Evolutionary conservation across 169 alveolate genomes (phyloP).

Genomic region (Plasmodium sp.): DNA sequence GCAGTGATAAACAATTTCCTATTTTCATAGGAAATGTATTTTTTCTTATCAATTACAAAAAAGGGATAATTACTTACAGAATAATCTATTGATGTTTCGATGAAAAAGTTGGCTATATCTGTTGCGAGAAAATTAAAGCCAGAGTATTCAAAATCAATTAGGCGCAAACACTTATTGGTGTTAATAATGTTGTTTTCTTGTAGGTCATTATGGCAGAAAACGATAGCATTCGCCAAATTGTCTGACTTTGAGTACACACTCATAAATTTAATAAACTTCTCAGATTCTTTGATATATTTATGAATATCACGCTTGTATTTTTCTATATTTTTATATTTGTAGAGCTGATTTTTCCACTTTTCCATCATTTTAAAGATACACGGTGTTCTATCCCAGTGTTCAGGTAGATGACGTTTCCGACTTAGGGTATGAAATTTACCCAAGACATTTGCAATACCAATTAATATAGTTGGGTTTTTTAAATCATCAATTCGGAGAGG

Average conservation of each 20-base stretch:
- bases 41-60: constrained; percentile 74
- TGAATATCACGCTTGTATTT: constrained; percentile 27
- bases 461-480: constrained; percentile 76
- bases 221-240: constrained; percentile 76
- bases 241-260: constrained; percentile 53
- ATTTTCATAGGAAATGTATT: constrained; percentile 80
- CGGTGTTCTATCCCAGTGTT: constrained; percentile 80
- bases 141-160: constrained; percentile 86
- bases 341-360: constrained; percentile 67
- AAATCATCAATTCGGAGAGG: constrained; percentile 77
- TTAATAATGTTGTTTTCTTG: constrained; percentile 85
- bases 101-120: constrained; percentile 84
- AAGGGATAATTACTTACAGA: constrained; percentile 78
- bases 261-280: constrained; percentile 55
- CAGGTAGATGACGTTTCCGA: constrained; percentile 39
- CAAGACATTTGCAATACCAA: constrained; percentile 78
- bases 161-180: constrained; percentile 76
- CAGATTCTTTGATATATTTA: constrained; percentile 56
- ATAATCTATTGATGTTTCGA: constrained; percentile 82
- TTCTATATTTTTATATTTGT: constrained; percentile 36
- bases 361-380: constrained; percentile 61
- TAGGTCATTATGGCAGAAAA: constrained; percentile 86
- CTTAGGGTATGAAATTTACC: constrained; percentile 72
- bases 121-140: constrained; percentile 82
- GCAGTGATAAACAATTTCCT: constrained; percentile 79